Base-by-base conservation (phyloP, 352 stramenopile genomes). In the Phytophthora pini region DNA sequence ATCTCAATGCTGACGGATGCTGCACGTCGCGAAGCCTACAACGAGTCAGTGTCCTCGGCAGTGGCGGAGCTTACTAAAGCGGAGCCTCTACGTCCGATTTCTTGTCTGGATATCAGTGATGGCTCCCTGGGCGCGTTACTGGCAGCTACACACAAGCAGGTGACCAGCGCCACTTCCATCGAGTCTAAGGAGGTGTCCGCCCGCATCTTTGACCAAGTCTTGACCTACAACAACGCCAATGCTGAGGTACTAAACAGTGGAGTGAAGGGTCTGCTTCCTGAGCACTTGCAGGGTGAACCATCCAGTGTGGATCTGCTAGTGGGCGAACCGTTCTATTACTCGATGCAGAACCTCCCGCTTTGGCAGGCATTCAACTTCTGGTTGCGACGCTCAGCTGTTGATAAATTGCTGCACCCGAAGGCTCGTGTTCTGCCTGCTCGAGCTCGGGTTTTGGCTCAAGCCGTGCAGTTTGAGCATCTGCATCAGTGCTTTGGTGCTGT, bases 321-420 rank as follows among this genome's bases (percentile, higher is more conserved):
- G 10, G 82, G 77, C 3, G 86, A 94, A 52, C 80, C 82, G 1
- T 94, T 94, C 55, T 94, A 92, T 79, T 94, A 94, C 65, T 83
- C 84, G 48, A 94, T 94, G 86, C 86, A 94, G 70, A 94, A 93
- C 58, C 69, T 94, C 9, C 82, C 84, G 31, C 68, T 93, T 0
- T 94, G 86, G 86, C 80, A 92, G 46, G 82, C 84, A 24, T 81
- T 92, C 63, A 94, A 94, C 82, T 94, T 92, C 51, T 94, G 86
- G 86, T 66, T 92, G 11, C 82, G 84, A 9, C 80, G 86, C 5
- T 82, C 82, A 6, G 82, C 81, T 2, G 72, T 93, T 11, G 56
- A 75, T 15, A 39, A 47, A 4, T 54, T 88, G 8, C 34, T 94
- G 13, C 39, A 70, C 9, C 48, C 65, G 0, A 63, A 82, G 13